Conservation (phyloP, 1,284 basidiomycete species). For the Cryptococcus sp. region DNA sequence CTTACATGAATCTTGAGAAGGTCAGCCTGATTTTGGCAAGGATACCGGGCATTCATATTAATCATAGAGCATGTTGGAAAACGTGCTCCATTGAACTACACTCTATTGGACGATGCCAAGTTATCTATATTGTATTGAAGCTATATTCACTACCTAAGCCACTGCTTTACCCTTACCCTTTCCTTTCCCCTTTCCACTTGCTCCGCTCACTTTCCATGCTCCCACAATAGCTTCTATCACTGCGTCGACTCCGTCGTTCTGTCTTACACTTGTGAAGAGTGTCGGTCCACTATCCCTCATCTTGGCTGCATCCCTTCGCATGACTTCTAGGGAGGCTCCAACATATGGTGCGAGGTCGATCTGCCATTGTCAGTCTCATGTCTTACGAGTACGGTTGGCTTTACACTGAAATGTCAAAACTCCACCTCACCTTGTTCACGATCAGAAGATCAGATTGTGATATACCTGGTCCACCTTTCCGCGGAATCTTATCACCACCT, state of each 20-base stretch:
- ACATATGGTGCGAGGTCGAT: slow-evolving; percentile 90
- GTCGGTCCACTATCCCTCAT: slow-evolving; percentile 96
- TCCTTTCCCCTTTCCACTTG: slow-evolving; percentile 29
- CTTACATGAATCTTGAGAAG: too few relatives aligned
- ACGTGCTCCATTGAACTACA: too few relatives aligned
- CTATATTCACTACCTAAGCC: background rate
- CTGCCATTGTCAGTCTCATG: slow-evolving; percentile 48
- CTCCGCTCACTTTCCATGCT: slow-evolving; percentile 67
- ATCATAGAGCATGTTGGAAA: too few relatives aligned
- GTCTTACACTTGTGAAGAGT: slow-evolving; percentile 80
- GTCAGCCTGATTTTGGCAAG: too few relatives aligned
- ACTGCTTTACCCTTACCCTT: background rate
- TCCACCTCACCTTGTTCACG: slow-evolving; percentile 74
- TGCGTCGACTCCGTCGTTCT: slow-evolving; percentile 74
- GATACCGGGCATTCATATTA: too few relatives aligned
- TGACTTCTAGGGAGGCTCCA: slow-evolving; percentile 87
- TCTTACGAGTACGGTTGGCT: too few relatives aligned
- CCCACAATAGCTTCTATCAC: slow-evolving; percentile 76
- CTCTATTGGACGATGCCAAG: too few relatives aligned
- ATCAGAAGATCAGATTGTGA: slow-evolving; percentile 85
- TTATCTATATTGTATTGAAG: too few relatives aligned
- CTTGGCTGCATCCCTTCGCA: slow-evolving; percentile 84
- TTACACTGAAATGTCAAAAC: background rate
- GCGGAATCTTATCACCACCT: slow-evolving; percentile 96
- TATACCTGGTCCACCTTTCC: slow-evolving; percentile 96